Evolutionary conservation across 805 yeast genomes (phyloP).

Genomic region (Starmerella potacharoeniae): DNA sequence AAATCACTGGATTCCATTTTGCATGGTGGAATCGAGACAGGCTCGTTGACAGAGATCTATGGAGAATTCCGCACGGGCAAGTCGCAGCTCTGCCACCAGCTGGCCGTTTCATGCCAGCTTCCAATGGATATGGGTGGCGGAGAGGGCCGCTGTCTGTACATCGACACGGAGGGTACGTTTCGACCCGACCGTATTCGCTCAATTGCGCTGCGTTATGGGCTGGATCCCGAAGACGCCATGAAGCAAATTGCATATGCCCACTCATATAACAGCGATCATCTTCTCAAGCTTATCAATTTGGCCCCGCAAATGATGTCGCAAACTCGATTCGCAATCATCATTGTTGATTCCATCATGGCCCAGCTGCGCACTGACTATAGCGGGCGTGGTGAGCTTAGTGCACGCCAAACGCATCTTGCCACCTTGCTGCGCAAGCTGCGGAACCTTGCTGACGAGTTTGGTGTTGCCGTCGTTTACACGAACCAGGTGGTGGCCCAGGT

Average conservation of each 20-base stretch:
- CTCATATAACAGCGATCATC: conserved; percentile 96
- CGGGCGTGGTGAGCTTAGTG: conserved; percentile 92
- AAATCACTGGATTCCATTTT: conserved; percentile 82
- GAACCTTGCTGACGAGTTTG: conserved; percentile 92
- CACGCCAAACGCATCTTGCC: conserved; percentile 90
- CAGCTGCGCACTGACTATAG: conserved; percentile 86
- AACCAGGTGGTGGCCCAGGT: conserved; percentile 98
- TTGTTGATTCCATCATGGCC: conserved; percentile 97
- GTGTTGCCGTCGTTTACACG: conserved; percentile 89
- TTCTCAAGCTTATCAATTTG: conserved; percentile 67
- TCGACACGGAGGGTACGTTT: conserved; percentile 95
- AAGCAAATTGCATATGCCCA: conserved; percentile 96
- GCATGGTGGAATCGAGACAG: conserved; percentile 97
- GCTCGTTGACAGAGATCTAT: conserved; percentile 89
- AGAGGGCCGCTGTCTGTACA: conserved; percentile 91
- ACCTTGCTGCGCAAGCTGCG: conserved; percentile 84
- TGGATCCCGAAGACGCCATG: conserved; percentile 86
- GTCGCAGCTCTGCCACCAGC: conserved; percentile 90
- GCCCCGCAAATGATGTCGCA: conserved; percentile 97
- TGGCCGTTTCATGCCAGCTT: conserved; percentile 92
- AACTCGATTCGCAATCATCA: conserved; percentile 74
- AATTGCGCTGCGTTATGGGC: conserved; percentile 82
- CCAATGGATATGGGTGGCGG: conserved; percentile 98
- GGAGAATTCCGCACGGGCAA: conserved; percentile 98
- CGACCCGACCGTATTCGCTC: conserved; percentile 83